Percentiles rank a stretch among this genome's conserved stretches.
These are phyloP conservation scores for Citrus maxima DNA, from an alignment of 345 rosid genomes.

Conservation along the genomic window DNA sequence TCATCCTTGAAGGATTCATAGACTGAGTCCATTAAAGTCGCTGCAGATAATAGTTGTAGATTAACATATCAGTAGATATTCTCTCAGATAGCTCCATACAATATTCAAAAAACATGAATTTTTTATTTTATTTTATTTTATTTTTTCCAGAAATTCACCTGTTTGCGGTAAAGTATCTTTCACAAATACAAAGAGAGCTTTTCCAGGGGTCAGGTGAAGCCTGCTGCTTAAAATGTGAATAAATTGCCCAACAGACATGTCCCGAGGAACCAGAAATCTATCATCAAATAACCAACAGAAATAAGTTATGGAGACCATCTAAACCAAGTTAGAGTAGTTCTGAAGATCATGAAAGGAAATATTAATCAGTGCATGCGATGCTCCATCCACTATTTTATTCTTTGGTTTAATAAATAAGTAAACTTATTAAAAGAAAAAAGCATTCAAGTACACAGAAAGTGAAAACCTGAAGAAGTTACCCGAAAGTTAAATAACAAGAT, in stretches of 20 bases:
- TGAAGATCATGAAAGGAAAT: not conserved
- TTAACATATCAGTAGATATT: not conserved
- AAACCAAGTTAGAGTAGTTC: not conserved
- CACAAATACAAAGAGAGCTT: constrained; percentile 76
- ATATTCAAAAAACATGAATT: not conserved
- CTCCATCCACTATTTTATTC: not conserved
- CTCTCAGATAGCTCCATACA: not conserved
- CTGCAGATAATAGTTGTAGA: constrained; percentile 32
- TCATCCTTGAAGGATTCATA: constrained; percentile 78
- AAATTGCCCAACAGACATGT: constrained; percentile 89
- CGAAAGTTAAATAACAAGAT: not conserved
- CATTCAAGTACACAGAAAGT: not conserved
- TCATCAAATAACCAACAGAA: not conserved
- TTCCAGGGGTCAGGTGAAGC: constrained; percentile 61
- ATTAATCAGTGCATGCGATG: not conserved
- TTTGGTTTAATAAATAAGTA: not conserved
- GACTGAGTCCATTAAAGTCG: constrained; percentile 57
- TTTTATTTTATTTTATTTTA: too few relatives aligned
- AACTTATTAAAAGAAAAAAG: not conserved
- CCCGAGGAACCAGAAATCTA: constrained; percentile 85
- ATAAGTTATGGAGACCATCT: not conserved
- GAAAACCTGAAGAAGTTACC: not conserved
- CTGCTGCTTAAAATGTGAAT: constrained; percentile 67
- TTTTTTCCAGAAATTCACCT: constrained; percentile 28
- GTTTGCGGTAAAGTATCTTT: constrained; percentile 83